Percentiles rank a stretch among this genome's conserved stretches.
phyloP scores from a whole-genome alignment of 352 stramenopile species.

The Phytophthora multivora region DNA sequence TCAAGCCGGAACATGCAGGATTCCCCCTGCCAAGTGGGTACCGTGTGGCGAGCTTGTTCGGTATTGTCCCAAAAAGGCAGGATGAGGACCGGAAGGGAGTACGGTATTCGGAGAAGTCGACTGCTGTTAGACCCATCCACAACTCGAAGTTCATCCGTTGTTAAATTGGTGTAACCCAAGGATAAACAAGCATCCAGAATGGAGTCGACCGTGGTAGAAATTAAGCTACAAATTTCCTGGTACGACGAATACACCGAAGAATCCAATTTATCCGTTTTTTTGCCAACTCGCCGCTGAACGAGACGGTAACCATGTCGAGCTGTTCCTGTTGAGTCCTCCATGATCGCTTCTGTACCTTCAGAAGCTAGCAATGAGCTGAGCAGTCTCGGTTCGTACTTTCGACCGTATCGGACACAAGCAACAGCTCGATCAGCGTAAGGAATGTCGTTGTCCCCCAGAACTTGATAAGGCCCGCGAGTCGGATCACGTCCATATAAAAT shows the following conservation, averaged over 20 bases:
- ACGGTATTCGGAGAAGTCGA: slow-evolving; percentile 7
- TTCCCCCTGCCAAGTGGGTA: slow-evolving; percentile 32
- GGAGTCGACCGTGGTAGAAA: slow-evolving; percentile 17
- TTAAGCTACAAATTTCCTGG: slow-evolving; percentile 14
- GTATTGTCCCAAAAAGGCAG: slow-evolving; percentile 22
- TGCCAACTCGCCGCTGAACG: slow-evolving; percentile 8
- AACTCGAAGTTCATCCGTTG: slow-evolving; percentile 17
- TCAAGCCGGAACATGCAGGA: slow-evolving; percentile 26
- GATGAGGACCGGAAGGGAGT: slow-evolving; percentile 22
- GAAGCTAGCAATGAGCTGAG: slow-evolving; percentile 33
- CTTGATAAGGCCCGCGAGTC: slow-evolving; percentile 4
- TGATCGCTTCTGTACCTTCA: slow-evolving; percentile 11
- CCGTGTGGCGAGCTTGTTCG: slow-evolving; percentile 1
- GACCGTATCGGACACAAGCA: slow-evolving; percentile 35
- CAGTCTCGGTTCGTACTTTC: slow-evolving; percentile 29
- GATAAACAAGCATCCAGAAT: slow-evolving; percentile 19
- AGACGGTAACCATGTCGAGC: slow-evolving; percentile 14
- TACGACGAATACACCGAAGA: slow-evolving; percentile 1
- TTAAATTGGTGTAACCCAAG: slow-evolving; percentile 26
- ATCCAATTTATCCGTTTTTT: slow-evolving; percentile 4
- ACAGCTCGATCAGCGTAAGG: slow-evolving; percentile 50
- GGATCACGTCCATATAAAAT: slow-evolving; percentile 20
- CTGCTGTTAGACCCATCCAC: slow-evolving; percentile 16
- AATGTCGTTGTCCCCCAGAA: slow-evolving; percentile 47
- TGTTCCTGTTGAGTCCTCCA: slow-evolving; percentile 21